Percentiles rank a stretch among this genome's conserved stretches.
These are phyloP conservation scores for Raddia distichophylla DNA, from an alignment of 176 grass and related monocot species.

Conservation along the genomic window DNA sequence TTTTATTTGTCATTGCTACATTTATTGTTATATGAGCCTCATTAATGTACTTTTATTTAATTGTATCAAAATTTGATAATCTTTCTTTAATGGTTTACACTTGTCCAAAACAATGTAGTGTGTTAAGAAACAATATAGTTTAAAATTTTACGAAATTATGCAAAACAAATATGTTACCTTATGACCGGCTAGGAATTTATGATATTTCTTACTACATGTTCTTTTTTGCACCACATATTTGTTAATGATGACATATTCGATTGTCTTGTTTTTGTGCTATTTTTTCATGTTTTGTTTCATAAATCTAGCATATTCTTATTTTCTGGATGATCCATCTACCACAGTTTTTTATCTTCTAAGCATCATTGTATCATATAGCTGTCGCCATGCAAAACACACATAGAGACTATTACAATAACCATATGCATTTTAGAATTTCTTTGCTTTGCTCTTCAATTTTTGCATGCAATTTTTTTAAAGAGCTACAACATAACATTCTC, in stretches of 20 bases:
- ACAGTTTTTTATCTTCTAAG: not conserved
- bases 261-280: not conserved
- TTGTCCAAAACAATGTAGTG: not conserved
- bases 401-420: not conserved
- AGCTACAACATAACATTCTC: not conserved
- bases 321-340: not conserved
- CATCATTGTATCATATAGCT: slow-evolving; percentile 3
- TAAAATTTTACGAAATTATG: not conserved
- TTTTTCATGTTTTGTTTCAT: not conserved
- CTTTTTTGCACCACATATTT: not conserved
- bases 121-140: not conserved
- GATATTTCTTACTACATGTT: not conserved
- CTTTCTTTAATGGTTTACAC: not conserved
- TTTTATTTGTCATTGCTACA: not conserved
- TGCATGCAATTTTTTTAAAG: not conserved
- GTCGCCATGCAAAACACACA: not conserved
- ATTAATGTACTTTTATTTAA: not conserved
- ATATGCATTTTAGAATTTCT: not conserved
- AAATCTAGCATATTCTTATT: not conserved
- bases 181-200: not conserved
- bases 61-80: not conserved
- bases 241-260: not conserved
- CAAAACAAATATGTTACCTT: not conserved
- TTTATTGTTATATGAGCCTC: not conserved
- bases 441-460: not conserved